phyloP scores from a whole-genome alignment of 495 filamentous ascomycete genomes.

The Parmelia sp. region DNA sequence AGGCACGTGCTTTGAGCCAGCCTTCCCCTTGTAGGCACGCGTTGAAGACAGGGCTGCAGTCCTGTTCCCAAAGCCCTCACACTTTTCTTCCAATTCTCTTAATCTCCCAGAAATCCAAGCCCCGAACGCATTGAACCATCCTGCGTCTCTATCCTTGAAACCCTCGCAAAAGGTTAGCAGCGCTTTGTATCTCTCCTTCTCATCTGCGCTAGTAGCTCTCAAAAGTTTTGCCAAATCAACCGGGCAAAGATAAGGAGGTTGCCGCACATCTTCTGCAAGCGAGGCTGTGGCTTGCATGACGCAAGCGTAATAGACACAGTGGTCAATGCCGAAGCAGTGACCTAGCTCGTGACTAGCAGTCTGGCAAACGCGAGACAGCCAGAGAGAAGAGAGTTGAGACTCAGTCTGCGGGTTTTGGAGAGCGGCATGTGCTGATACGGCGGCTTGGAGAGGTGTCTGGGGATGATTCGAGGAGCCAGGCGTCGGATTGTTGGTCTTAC shows the following conservation, averaged over 20 bases:
- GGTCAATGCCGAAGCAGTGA: slow-evolving; percentile 59
- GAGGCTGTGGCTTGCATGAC: slow-evolving; percentile 59
- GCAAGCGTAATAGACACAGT: slow-evolving; percentile 65
- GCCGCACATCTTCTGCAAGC: slow-evolving; percentile 55
- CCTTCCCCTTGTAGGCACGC: neutral
- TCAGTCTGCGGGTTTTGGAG: slow-evolving; percentile 17
- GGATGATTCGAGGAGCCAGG: neutral
- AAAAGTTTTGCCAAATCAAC: slow-evolving; percentile 54
- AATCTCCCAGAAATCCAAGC: neutral
- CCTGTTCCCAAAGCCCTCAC: neutral
- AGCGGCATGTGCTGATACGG: slow-evolving; percentile 21
- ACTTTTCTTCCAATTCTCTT: too few relatives aligned
- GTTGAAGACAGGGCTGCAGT: neutral
- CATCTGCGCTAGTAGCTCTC: slow-evolving; percentile 34
- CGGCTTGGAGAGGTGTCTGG: slow-evolving; percentile 12
- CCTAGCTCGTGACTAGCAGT: slow-evolving; percentile 59
- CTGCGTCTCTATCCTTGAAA: neutral
- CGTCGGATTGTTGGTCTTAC: neutral
- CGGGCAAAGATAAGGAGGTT: slow-evolving; percentile 62
- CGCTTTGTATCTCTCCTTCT: slow-evolving; percentile 38
- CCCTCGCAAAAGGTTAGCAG: slow-evolving; percentile 41
- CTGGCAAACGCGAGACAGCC: slow-evolving; percentile 51
- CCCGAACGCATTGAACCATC: neutral
- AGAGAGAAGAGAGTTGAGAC: slow-evolving; percentile 34
- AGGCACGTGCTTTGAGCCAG: neutral